Conservation (phyloP, 176 grass and related monocot genomes). For the Puccinellia tenuiflora region DNA sequence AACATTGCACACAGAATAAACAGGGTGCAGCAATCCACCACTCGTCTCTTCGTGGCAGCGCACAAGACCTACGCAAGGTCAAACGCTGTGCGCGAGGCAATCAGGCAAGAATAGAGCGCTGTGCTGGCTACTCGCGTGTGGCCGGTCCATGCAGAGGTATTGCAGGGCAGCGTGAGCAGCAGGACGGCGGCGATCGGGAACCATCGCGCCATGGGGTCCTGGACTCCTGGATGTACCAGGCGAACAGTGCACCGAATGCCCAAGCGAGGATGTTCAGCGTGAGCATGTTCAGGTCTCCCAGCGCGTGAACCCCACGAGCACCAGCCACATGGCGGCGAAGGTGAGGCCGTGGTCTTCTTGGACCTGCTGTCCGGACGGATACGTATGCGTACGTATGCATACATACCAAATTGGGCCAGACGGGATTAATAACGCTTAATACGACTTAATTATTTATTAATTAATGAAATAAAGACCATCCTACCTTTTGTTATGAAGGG, state of each 20-base stretch:
- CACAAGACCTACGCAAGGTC: no score
- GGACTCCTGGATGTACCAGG: slow-evolving; percentile 18
- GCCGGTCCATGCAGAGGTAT: slow-evolving; percentile 6
- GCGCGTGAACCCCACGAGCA: slow-evolving; percentile 43
- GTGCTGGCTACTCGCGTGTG: no score
- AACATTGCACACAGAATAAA: not conserved
- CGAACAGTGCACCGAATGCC: slow-evolving; percentile 30
- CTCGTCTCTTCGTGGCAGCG: slow-evolving; percentile 32
- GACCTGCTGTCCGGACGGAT: no score
- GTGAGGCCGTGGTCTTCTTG: no score
- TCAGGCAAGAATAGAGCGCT: no score
- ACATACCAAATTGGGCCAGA: no score
- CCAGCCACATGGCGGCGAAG: slow-evolving; percentile 50
- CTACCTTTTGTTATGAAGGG: no score
- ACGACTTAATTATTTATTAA: no score
- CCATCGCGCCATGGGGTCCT: slow-evolving; percentile 9
- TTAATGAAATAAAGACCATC: no score
- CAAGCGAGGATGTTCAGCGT: slow-evolving; percentile 6
- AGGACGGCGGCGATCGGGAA: slow-evolving; percentile 48
- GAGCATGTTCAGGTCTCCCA: slow-evolving; percentile 36
- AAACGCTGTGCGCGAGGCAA: no score
- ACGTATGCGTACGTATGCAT: no score
- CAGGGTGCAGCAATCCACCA: not conserved
- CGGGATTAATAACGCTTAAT: no score
- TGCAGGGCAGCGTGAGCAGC: slow-evolving; percentile 40